A percentile compares a stretch with the other conserved stretches of the same genome.
Evolutionary conservation across 2,329 filamentous ascomycete species (phyloP).

Genomic region (Phialocephala sp.): DNA sequence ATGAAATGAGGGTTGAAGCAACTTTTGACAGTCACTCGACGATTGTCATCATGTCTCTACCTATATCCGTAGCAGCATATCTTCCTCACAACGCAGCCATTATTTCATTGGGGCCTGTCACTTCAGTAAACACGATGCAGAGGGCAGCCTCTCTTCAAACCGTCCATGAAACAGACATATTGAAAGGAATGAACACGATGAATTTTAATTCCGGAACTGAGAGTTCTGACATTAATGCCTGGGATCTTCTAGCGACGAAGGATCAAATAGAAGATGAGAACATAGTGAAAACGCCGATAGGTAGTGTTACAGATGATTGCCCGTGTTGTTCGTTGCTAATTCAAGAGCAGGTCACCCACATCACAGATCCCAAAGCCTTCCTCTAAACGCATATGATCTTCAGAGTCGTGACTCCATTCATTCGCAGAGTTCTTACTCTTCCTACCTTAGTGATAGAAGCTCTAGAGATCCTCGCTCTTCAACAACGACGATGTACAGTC

Average conservation of each 20-base stretch:
- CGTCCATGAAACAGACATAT: background rate
- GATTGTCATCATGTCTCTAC: slow-evolving; percentile 18
- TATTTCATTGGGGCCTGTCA: slow-evolving; percentile 17
- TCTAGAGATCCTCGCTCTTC: slow-evolving; percentile 13
- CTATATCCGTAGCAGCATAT: slow-evolving; percentile 15
- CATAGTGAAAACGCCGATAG: background rate
- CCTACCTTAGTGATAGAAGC: slow-evolving; percentile 6
- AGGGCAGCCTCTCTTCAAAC: background rate
- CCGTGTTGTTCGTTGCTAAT: background rate
- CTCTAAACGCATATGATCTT: background rate
- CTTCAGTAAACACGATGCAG: slow-evolving; percentile 14
- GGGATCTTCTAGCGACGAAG: too few species aligned
- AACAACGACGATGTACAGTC: slow-evolving; percentile 12
- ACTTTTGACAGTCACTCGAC: slow-evolving; percentile 21
- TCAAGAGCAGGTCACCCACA: background rate
- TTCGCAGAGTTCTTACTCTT: slow-evolving; percentile 12
- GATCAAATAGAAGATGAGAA: background rate
- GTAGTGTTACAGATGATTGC: background rate
- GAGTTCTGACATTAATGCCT: too few species aligned
- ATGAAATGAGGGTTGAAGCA: slow-evolving; percentile 22
- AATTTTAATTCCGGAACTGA: background rate
- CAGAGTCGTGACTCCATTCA: slow-evolving; percentile 16
- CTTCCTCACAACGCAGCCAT: slow-evolving; percentile 17
- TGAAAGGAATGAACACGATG: background rate
- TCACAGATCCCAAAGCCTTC: background rate